Base-by-base conservation (phyloP, 441 rosid genomes). In the Flueggea neowawraea region DNA sequence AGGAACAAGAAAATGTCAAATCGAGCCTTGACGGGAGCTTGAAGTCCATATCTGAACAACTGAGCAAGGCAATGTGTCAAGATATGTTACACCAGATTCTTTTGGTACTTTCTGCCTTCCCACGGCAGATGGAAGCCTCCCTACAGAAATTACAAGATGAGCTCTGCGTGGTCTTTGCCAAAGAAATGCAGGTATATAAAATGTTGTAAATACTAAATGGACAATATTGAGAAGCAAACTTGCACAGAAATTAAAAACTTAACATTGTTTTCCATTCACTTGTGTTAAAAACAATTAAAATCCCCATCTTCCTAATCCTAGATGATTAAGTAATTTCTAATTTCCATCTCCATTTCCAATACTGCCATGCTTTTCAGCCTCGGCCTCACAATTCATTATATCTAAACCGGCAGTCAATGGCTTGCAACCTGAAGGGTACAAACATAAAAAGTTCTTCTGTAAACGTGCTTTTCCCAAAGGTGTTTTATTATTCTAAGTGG, bases 1-100 rank as follows among this genome's bases (percentile, higher is more conserved):
- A 83, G 78, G 86, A 81, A 63, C 90, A 87, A 56, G 87, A 84
- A 61, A 86, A 75, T 63, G 56, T 75, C 64, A 86, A 89, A 83
- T 62, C 70, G 54, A 79, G 82, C 68, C 61, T 87, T 64, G 81
- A 75, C 62, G 87, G 76, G 61, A 73, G 82, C 72, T 75, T 87
- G 75, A 84, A 80, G 76, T 78, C 82, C 44, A 60, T 87, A 65
- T 79, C 83, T 36, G 83, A 89, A 65, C 88, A 79, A 68, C 61
- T 82, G 67, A 67, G 71, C 75, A 82, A 81, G 71, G 80, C 71
- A 62, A 64, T 54, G 50, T 66, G 65, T 57, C 78, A 75, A 73
- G 88, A 86, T 13, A 84, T 77, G 78, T 61, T 86, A 59, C 80
- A 77, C 64, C 77, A 79, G 61, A 76, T 88, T 28, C 73, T 36